phyloP scores from a whole-genome alignment of 176 grass and related monocot species.

The Aegilops tauschii region DNA sequence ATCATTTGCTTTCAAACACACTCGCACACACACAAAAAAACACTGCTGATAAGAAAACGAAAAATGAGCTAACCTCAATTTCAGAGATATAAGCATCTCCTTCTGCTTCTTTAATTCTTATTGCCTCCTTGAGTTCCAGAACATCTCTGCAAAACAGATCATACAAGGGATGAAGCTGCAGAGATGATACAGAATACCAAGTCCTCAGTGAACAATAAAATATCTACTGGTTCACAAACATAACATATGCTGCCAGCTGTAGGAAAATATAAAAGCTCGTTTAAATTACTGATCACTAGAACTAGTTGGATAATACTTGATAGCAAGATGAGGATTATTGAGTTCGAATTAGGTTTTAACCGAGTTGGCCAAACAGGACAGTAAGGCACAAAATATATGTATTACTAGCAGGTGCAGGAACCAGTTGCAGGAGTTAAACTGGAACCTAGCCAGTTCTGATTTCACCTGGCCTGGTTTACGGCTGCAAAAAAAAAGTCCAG shows the following conservation, averaged over 20 bases:
- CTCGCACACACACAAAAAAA: constrained; percentile 8
- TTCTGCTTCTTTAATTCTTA: constrained; percentile 90
- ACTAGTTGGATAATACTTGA: constrained; percentile 16
- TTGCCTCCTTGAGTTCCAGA: constrained; percentile 78
- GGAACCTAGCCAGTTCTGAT: not conserved
- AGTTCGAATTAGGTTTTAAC: constrained; percentile 12
- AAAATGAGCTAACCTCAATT: constrained; percentile 70
- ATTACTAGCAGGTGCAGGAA: not conserved
- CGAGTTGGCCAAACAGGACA: not conserved
- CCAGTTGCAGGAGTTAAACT: not conserved
- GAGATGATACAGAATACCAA: constrained; percentile 8
- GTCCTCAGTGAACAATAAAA: constrained; percentile 3
- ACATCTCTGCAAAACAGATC: constrained; percentile 60
- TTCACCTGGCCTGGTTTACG: not conserved
- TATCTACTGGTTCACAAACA: constrained; percentile 12
- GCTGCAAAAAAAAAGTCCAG: not conserved
- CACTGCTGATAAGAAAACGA: not conserved
- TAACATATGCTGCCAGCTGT: constrained; percentile 5
- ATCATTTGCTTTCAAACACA: constrained; percentile 25
- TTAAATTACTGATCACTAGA: not conserved
- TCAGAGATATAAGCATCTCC: constrained; percentile 83
- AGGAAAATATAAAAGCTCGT: not conserved
- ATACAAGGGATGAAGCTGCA: not conserved
- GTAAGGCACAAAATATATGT: not conserved
- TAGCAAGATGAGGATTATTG: not conserved